Conservation (phyloP, 805 yeast genomes). For the Wickerhamiella galacta region DNA sequence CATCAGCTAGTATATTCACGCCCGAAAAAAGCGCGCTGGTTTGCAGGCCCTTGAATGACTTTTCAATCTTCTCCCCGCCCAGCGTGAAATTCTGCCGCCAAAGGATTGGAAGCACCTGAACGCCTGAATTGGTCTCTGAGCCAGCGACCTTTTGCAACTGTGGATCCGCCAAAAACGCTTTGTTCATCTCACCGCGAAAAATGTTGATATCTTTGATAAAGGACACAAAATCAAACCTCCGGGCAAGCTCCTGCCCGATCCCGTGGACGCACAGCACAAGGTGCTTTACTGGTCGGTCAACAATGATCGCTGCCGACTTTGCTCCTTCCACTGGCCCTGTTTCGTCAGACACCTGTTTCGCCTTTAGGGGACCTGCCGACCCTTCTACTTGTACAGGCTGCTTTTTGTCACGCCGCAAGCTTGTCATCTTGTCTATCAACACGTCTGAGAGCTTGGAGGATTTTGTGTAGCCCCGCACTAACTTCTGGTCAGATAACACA, state of each 20-base stretch:
- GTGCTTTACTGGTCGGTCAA: slow-evolving; percentile 25
- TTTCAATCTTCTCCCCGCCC: slow-evolving; percentile 9
- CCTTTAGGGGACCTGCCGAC: no score
- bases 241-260: slow-evolving; percentile 77
- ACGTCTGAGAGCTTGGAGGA: neutral
- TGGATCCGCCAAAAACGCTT: slow-evolving; percentile 5
- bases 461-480: neutral
- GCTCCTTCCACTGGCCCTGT: no score
- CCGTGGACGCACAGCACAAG: slow-evolving; percentile 86
- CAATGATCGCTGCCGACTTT: no score
- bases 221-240: slow-evolving; percentile 61
- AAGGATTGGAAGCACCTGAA: slow-evolving; percentile 77
- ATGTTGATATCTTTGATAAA: slow-evolving; percentile 72
- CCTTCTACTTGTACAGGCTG: no score
- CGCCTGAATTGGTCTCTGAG: slow-evolving; percentile 23
- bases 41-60: slow-evolving; percentile 7
- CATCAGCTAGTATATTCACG: slow-evolving; percentile 60
- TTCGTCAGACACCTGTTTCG: no score
- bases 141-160: slow-evolving; percentile 3
- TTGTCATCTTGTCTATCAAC: no score
- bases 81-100: slow-evolving; percentile 56
- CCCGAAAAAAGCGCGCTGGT: slow-evolving; percentile 13
- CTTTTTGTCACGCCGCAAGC: no score
- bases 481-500: neutral
- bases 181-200: slow-evolving; percentile 22